phyloP scores from a whole-genome alignment of 208 protist genomes.

The Giardia duodenalis region DNA sequence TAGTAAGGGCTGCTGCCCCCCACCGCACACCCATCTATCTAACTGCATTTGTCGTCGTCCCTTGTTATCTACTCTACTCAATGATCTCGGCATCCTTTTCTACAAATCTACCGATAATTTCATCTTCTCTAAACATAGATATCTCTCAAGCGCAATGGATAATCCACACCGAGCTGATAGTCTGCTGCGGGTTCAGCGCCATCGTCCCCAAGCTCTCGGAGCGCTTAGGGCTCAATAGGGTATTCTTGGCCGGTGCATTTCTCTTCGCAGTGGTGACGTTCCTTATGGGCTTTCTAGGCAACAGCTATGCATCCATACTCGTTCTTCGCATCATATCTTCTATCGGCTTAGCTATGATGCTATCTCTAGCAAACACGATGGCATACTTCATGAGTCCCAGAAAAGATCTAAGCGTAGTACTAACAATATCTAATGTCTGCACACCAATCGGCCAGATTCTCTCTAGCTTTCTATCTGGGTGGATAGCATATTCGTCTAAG shows the following conservation, averaged over 20 bases:
- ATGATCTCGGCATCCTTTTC: neutral
- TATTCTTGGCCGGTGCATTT: neutral
- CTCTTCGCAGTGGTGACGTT: neutral
- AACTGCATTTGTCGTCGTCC: neutral
- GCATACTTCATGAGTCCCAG: neutral
- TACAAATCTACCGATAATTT: neutral
- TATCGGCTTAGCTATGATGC: neutral
- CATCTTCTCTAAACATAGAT: neutral
- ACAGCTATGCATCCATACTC: neutral
- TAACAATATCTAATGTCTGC: neutral
- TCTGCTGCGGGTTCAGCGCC: neutral
- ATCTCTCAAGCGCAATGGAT: neutral
- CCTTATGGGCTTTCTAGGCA: neutral
- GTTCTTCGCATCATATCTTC: neutral
- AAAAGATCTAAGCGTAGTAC: neutral
- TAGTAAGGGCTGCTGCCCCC: too few relatives aligned
- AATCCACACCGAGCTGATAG: neutral
- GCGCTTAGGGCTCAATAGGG: neutral
- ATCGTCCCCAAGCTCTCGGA: neutral
- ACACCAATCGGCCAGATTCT: neutral
- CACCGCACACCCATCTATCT: too few relatives aligned
- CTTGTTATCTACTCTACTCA: neutral
- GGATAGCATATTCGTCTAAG: neutral
- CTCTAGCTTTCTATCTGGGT: neutral
- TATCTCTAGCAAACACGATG: neutral